Evolutionary conservation across 2,329 filamentous ascomycete species (phyloP).

Genomic region (Cladosporium colombiae): DNA sequence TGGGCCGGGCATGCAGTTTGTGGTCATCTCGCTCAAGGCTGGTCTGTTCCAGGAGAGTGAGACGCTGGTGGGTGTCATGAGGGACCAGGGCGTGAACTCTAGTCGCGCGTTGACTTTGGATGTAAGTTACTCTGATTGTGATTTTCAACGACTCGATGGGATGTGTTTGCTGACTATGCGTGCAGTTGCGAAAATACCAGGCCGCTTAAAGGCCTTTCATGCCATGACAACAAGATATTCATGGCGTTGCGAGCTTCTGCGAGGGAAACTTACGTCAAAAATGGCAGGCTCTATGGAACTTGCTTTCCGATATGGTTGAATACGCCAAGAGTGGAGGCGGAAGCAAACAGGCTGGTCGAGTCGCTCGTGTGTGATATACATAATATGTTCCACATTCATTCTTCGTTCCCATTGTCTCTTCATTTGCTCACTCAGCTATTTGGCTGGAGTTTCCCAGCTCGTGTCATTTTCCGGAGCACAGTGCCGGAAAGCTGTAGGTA

Average conservation of each 20-base stretch:
- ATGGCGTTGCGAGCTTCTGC: not conserved
- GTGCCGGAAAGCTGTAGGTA: not conserved
- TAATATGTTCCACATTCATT: not conserved
- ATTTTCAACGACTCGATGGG: no score
- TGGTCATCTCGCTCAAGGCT: slow-evolving; percentile 95
- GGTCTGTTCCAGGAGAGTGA: slow-evolving; percentile 96
- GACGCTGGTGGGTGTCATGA: slow-evolving; percentile 90
- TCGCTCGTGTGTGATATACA: not conserved
- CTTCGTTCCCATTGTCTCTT: not conserved
- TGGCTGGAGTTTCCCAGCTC: not conserved
- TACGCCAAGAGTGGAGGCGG: not conserved
- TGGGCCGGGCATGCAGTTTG: slow-evolving; percentile 97
- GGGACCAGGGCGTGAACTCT: slow-evolving; percentile 91
- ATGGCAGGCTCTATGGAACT: not conserved
- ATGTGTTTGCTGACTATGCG: not conserved
- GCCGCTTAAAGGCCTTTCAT: not conserved
- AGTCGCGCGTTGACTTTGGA: slow-evolving; percentile 90
- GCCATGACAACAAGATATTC: not conserved
- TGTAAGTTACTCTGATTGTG: slow-evolving; percentile 61
- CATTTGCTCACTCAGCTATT: not conserved
- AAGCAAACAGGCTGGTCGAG: not conserved
- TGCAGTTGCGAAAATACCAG: slow-evolving; percentile 18
- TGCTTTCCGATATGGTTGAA: not conserved
- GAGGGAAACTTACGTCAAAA: not conserved
- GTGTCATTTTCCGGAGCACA: not conserved